These are phyloP conservation scores for Diaporthe helianthi DNA, from an alignment of 2,329 filamentous ascomycete genomes.

Conservation along the genomic window DNA sequence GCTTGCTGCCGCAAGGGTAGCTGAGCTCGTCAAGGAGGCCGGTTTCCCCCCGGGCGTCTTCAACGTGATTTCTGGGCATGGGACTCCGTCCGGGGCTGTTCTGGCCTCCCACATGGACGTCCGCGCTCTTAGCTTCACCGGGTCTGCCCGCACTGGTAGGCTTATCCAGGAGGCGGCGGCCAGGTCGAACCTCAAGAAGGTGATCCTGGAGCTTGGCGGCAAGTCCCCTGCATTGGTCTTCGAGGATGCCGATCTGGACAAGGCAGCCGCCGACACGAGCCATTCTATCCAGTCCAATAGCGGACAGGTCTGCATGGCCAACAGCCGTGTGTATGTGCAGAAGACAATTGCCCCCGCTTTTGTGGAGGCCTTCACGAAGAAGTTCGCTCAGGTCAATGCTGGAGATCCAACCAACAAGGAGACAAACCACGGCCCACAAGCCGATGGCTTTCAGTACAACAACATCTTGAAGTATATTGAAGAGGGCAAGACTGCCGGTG, in stretches of 20 bases:
- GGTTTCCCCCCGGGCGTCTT: conserved; percentile 79
- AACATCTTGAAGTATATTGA: conserved; percentile 54
- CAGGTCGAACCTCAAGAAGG: conserved; percentile 68
- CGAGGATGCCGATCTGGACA: conserved; percentile 68
- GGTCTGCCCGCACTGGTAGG: conserved; percentile 73
- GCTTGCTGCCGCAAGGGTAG: conserved; percentile 48
- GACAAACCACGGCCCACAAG: conserved; percentile 54
- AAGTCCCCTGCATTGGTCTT: conserved; percentile 72
- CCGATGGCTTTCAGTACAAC: conserved; percentile 57
- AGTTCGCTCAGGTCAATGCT: conserved; percentile 49
- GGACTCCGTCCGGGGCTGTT: conserved; percentile 69
- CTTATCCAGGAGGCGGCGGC: conserved; percentile 77
- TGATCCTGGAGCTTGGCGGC: conserved; percentile 72
- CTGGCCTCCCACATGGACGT: conserved; percentile 73
- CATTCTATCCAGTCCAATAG: conserved; percentile 58
- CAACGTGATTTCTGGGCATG: conserved; percentile 76
- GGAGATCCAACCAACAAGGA: conserved; percentile 45
- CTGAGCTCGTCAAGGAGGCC: conserved; percentile 69
- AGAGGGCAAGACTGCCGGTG: conserved; percentile 48
- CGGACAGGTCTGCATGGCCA: conserved; percentile 67
- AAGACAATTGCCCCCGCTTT: conserved; percentile 61
- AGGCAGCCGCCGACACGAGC: conserved; percentile 62
- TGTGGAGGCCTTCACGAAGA: conserved; percentile 61
- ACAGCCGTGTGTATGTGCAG: conserved; percentile 64
- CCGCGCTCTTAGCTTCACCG: conserved; percentile 79